These are phyloP conservation scores for Pyrenochaeta sp. DNA, from an alignment of 2,329 filamentous ascomycete species.

Conservation along the genomic window DNA sequence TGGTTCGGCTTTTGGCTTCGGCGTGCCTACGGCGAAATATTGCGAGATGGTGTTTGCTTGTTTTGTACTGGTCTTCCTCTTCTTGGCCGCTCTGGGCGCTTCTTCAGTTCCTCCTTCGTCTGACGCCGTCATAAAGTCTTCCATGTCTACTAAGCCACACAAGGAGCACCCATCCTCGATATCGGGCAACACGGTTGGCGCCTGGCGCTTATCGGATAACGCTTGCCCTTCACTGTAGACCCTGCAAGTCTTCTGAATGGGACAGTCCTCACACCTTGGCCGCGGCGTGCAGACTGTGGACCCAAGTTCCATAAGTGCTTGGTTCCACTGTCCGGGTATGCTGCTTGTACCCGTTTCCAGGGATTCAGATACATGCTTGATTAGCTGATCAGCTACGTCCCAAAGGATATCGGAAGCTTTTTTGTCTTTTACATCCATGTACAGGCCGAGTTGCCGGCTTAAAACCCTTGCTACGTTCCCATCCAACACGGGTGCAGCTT, in stretches of 20 bases:
- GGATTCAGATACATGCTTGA: slow-evolving; percentile 57
- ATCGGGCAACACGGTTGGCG: slow-evolving; percentile 20
- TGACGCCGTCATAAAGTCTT: slow-evolving; percentile 34
- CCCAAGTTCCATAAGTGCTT: slow-evolving; percentile 72
- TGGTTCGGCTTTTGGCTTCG: slow-evolving; percentile 18
- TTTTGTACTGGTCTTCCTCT: slow-evolving; percentile 30
- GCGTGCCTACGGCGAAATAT: slow-evolving; percentile 37
- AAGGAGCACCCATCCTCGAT: slow-evolving; percentile 44
- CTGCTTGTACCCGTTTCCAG: slow-evolving; percentile 53
- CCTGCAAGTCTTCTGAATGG: slow-evolving; percentile 42
- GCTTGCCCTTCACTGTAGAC: slow-evolving; percentile 42
- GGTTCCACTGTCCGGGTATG: slow-evolving; percentile 68
- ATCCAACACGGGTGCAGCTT: slow-evolving; percentile 68
- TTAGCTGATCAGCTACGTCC: slow-evolving; percentile 66
- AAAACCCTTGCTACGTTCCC: slow-evolving; percentile 70
- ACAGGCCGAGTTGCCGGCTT: slow-evolving; percentile 67
- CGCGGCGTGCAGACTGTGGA: slow-evolving; percentile 69
- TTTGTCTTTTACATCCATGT: slow-evolving; percentile 66
- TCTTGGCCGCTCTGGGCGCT: slow-evolving; percentile 22
- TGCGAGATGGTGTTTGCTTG: slow-evolving; percentile 38
- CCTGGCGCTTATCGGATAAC: slow-evolving; percentile 24
- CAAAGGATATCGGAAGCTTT: slow-evolving; percentile 64
- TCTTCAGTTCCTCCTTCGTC: slow-evolving; percentile 27
- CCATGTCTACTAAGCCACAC: slow-evolving; percentile 40
- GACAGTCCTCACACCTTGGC: slow-evolving; percentile 60